Evolutionary conservation across 306 rosid species (phyloP).

Genomic region (Oemleria cerasiformis): DNA sequence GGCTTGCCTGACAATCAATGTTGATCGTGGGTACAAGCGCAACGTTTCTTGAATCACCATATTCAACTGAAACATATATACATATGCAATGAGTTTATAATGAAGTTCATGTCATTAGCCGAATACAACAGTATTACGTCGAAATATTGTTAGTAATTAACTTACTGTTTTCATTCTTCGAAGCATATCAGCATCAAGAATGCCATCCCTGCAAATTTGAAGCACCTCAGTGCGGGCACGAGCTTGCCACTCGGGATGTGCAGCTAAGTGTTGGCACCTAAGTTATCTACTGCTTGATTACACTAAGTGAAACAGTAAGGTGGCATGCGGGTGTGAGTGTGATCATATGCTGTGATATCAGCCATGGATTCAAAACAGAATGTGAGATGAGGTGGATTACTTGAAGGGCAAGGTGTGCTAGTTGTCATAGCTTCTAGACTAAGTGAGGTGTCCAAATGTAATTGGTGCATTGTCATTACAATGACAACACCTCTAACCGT

Average conservation of each 20-base stretch:
- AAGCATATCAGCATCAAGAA: constrained; percentile 7
- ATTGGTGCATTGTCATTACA: no score
- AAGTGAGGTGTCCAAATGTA: no score
- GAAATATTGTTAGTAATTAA: background rate
- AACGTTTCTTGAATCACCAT: constrained; percentile 69
- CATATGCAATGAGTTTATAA: background rate
- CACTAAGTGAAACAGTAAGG: no score
- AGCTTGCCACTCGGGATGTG: constrained; percentile 37
- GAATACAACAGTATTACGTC: background rate
- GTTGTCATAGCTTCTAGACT: no score
- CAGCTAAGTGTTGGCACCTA: no score
- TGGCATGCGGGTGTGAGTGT: no score
- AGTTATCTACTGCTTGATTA: no score
- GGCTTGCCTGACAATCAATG: constrained; percentile 30
- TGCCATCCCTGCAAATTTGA: constrained; percentile 8
- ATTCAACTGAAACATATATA: constrained; percentile 33
- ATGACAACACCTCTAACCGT: no score
- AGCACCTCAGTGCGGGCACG: constrained; percentile 27
- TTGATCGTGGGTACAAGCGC: constrained; percentile 50
- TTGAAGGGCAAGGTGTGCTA: no score
- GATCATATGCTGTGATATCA: no score
- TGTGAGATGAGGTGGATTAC: no score
- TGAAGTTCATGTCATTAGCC: background rate
- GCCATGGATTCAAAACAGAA: no score
- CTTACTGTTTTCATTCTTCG: background rate